Evolutionary conservation across 164 flowering plant species (phyloP).

Genomic region (Berberis vulgaris): DNA sequence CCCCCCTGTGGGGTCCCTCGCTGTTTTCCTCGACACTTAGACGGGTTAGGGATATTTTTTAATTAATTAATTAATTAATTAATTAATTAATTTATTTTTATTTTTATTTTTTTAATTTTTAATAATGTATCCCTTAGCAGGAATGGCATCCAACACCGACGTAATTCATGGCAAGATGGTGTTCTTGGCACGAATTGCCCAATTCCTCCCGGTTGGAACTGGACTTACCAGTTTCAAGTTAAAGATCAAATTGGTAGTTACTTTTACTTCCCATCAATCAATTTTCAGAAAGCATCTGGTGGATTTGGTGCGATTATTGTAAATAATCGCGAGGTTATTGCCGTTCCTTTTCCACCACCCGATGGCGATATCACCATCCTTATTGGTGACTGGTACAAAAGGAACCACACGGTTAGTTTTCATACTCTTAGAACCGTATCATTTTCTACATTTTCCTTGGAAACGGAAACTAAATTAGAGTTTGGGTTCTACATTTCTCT

Average conservation of each 20-base stretch:
- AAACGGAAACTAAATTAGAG: background rate
- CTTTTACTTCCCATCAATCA: background rate
- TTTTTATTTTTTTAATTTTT: conserved; percentile 1
- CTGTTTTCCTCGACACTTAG: no score
- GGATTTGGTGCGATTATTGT: background rate
- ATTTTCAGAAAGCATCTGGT: conserved; percentile 1
- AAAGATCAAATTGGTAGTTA: conserved; percentile 2
- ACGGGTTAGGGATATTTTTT: background rate
- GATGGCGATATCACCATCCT: conserved; percentile 1
- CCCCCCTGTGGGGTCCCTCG: no score
- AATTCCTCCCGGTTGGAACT: background rate
- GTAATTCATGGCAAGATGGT: conserved; percentile 2
- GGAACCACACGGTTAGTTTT: background rate
- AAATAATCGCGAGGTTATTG: background rate
- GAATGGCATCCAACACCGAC: background rate
- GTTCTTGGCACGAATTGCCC: background rate
- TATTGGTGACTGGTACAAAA: background rate
- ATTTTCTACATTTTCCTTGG: background rate
- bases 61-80: no score
- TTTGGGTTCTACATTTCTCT: background rate
- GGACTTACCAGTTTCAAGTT: conserved; percentile 1
- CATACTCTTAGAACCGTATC: background rate
- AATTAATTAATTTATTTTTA: no score
- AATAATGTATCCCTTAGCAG: background rate
- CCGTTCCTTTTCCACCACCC: background rate